phyloP scores from a whole-genome alignment of 371 early-diverging fungal genomes.

The Saksenaea vasiformis region DNA sequence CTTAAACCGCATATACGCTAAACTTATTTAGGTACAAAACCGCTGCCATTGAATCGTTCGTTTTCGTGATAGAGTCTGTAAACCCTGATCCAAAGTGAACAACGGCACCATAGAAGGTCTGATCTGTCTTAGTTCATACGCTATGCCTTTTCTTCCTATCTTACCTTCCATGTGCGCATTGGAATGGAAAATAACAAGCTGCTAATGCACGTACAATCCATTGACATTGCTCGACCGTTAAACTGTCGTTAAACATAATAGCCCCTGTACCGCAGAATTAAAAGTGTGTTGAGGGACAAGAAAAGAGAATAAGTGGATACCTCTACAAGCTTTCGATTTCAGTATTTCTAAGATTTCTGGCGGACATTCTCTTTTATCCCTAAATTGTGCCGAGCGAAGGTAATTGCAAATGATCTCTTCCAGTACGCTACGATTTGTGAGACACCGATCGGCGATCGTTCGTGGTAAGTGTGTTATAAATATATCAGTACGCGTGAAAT shows the following conservation, averaged over 20 bases:
- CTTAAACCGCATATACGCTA: too few species aligned
- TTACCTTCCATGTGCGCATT: constrained; percentile 69
- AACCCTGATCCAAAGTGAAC: not conserved
- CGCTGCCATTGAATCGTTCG: not conserved
- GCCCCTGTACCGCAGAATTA: constrained; percentile 47
- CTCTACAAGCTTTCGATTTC: constrained; percentile 77
- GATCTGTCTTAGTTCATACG: not conserved
- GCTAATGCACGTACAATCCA: constrained; percentile 54
- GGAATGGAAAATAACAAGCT: constrained; percentile 64
- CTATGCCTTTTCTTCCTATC: not conserved
- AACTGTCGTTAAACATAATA: constrained; percentile 76
- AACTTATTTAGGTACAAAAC: not conserved
- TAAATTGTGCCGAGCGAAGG: constrained; percentile 29
- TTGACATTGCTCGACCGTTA: constrained; percentile 53
- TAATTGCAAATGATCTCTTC: constrained; percentile 56
- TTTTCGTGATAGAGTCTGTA: not conserved
- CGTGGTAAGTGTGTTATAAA: constrained; percentile 41
- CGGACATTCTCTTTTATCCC: constrained; percentile 50
- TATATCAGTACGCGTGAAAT: constrained; percentile 11
- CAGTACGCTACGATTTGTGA: constrained; percentile 49
- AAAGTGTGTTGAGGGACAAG: not conserved
- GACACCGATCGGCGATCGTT: constrained; percentile 66
- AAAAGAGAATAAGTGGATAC: constrained; percentile 32
- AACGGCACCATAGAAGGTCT: not conserved
- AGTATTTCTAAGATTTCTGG: constrained; percentile 66